Base-by-base conservation (phyloP, 768 basidiomycete species). In the Trametes maxima region DNA sequence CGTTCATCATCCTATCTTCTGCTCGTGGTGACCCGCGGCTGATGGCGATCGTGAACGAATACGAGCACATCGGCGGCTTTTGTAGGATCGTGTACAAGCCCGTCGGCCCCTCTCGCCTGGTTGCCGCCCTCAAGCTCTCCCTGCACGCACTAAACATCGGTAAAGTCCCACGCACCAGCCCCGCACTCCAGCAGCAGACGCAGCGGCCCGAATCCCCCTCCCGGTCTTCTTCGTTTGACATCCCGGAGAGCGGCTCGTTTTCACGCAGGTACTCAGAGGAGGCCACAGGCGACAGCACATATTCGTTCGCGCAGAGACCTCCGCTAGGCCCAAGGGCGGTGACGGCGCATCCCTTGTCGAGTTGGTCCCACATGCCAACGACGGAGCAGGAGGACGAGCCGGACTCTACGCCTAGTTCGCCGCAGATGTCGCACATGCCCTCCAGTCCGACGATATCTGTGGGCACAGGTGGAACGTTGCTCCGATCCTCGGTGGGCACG, bases 21-120 rank as follows among this genome's bases (percentile, higher is more conserved):
- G 80, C 81, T 33, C 84, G 92, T 46, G 87, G 89, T 17, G 87
- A 83, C 71, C 79, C 87, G 16, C 73, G 78, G 54, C 71, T 88
- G 53, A 83, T 89, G 79, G 75, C 79, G 11, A 81, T 85, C 14
- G 85, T 86, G 55, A 82, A 78, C 59, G 86, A 90, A 21, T 88
- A 90, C 69, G 92, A 94, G 70, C 79, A 80, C 44, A 83, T 87
- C 12, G 95, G 95, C 10, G 94, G 94, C 25, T 90, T 92, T 73
- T 94, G 91, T 73, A 87, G 91, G n/a, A 79, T 94, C 22, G 75
- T 95, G 13, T 91, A 88, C 82, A 98, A 97, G 72, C 95, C 95
- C 11, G 87, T 87, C 24, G 93, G 94, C 2, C 95, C 95, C 3
- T 83, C 84, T 45, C 84, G 88, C 21, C 80, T 96, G 57, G 81